These are phyloP conservation scores for Phycomyces blakesleeanus DNA, from an alignment of 192 early-diverging fungal genomes.

Conservation along the genomic window DNA sequence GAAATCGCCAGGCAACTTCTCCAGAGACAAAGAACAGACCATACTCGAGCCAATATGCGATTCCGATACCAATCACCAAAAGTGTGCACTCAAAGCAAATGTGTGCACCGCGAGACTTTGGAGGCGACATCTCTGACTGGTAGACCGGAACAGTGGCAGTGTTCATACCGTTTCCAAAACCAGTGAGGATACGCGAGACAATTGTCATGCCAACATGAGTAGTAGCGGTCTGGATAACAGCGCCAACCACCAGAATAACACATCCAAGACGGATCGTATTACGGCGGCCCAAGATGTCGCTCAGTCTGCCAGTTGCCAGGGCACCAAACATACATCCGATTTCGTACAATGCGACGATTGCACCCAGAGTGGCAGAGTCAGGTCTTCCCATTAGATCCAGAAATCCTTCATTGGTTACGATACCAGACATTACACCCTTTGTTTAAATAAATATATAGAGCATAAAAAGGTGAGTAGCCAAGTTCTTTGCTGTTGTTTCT, in stretches of 20 bases:
- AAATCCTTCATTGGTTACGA: conserved; percentile 18
- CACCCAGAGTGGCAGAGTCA: conserved; percentile 43
- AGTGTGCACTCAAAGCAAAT: conserved; percentile 48
- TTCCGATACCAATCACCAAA: conserved; percentile 46
- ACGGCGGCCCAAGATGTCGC: conserved; percentile 49
- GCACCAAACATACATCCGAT: conserved; percentile 31
- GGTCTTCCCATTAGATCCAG: conserved; percentile 11
- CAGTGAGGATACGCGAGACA: conserved; percentile 48
- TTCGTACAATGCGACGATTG: conserved; percentile 38
- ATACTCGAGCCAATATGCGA: conserved; percentile 49
- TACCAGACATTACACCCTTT: conserved; percentile 28
- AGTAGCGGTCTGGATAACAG: conserved; percentile 47
- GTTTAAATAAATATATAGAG: not conserved
- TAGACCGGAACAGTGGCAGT: conserved; percentile 54
- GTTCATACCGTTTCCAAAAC: conserved; percentile 48
- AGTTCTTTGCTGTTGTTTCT: too few relatives aligned
- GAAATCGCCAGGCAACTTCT: conserved; percentile 61
- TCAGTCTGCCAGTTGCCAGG: conserved; percentile 34
- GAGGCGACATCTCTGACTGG: conserved; percentile 48
- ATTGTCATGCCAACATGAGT: conserved; percentile 43
- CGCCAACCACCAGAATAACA: conserved; percentile 47
- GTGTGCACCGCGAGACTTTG: conserved; percentile 47
- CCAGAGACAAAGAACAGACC: conserved; percentile 28
- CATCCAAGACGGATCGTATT: conserved; percentile 44
- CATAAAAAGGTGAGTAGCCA: not conserved